Evolutionary conservation across 768 basidiomycete genomes (phyloP), one percentile per base, ranked within the genome.

Genomic region (Piloderma croceum): DNA sequence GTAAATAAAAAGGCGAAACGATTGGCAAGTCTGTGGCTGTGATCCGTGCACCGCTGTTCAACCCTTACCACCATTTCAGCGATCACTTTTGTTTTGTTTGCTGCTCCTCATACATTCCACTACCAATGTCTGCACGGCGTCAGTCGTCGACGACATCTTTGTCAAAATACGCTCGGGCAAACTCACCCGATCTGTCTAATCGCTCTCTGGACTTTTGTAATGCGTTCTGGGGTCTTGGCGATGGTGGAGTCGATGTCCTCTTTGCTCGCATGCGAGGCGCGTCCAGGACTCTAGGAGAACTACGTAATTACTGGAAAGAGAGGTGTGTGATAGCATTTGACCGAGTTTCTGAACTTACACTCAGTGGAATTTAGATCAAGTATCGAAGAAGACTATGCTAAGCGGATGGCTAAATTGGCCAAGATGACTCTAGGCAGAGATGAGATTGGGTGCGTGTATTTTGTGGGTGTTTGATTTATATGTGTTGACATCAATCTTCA

Each of bases 381-480:
- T 22, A 96, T 97, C 46, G 93, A 98, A 61, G 92, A 97, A 53
- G 94, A 98, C 25, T 98, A 97, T 55, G 84, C 93, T 1, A 91
- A 90, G 62, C 77, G 82, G 21, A 56, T 99, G 11, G 65, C 73
- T 17, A 89, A 86, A 58, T 68, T 99, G 18, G 74, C 90, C 23
- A 93, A 88, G 62, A 51, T 70, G 43, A 51, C 75, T 6, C 62
- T 96, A 27, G 94, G 93, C 31, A 77, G 75, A 51, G 93, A 96
- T 59, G 96, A 97, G 64, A 88, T 92, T 48, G 94, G 92, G 91
- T 92, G 60, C 56, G 85, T 76, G 7, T 25, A 3, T 20, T 32
- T 15, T 33, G 21, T 19, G 27, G 20, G 15, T 15, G 27, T 9
- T 9, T 29, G 27, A 9, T 29, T 18, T 18, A 10, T 23, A 15